Evolutionary conservation across 192 early-diverging fungal species (phyloP), one percentile per base, ranked within the genome.

Genomic region (Entomortierella parvispora): DNA sequence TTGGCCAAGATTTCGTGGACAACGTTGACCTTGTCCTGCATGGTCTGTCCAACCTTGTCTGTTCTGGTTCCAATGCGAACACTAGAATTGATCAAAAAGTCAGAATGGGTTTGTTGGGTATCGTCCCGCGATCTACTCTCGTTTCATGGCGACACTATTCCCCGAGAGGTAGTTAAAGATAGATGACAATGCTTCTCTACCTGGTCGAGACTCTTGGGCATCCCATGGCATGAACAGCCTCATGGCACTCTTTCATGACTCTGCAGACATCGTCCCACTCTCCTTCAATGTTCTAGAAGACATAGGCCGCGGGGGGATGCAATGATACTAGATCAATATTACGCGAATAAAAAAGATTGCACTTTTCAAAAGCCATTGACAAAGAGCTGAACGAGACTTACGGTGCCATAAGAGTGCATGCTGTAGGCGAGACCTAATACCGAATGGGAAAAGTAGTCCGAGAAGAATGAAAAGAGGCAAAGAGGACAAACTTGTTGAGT

Each of bases 141-240:
- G n/a, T n/a, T n/a, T n/a, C n/a, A n/a, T n/a, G n/a, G n/a, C n/a
- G n/a, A n/a, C n/a, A n/a, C n/a, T n/a, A n/a, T n/a, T n/a, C n/a
- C n/a, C n/a, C n/a, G n/a, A n/a, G n/a, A n/a, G n/a, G n/a, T n/a
- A n/a, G n/a, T n/a, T n/a, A n/a, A n/a, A n/a, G n/a, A n/a, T n/a
- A n/a, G n/a, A 61, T 1, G 33, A 48, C 25, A n/a, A 23, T 5
- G 42, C 9, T 20, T 10, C 17, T 9, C 47, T 68, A 77, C 74
- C 74, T 77, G 33, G 74, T 77, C 11, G 74, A 77, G 5, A 77
- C 74, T 31, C 74, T 47, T 40, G 74, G 74, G 49, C 74, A 68
- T 43, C 74, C 74, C 74, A 77, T 77, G 48, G 74, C 74, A 50
- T 77, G 74, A 20, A 77, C 74, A 37, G 74, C 74, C 34, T 77